Conservation (phyloP, 2,329 filamentous ascomycete species). For the Cladosporium halotolerans region DNA sequence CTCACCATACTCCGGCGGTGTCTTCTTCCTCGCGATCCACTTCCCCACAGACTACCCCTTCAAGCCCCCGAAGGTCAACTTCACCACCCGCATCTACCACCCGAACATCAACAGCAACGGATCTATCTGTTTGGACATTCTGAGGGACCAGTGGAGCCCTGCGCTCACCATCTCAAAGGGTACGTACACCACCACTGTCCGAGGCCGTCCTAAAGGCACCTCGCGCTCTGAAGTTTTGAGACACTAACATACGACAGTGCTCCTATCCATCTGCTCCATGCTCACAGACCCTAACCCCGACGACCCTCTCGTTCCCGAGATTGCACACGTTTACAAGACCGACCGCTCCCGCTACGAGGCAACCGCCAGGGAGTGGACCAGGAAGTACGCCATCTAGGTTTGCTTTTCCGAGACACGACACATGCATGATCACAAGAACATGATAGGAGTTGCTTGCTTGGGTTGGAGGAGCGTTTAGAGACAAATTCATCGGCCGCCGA, state of each 20-base stretch:
- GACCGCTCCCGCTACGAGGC: slow-evolving; percentile 93
- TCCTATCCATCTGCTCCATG: slow-evolving; percentile 99
- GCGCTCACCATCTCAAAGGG: slow-evolving; percentile 98
- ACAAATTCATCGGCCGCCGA: neutral
- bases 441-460: slow-evolving; percentile 5
- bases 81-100: slow-evolving; percentile 99
- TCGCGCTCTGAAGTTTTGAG: neutral
- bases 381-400: slow-evolving; percentile 89
- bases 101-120: slow-evolving; percentile 99
- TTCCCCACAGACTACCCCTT: slow-evolving; percentile 99
- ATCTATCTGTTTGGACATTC: slow-evolving; percentile 96
- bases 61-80: slow-evolving; percentile 99
- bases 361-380: slow-evolving; percentile 95
- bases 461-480: slow-evolving; percentile 1
- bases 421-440: slow-evolving; percentile 8
- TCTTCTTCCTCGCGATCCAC: slow-evolving; percentile 98
- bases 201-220: neutral
- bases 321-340: slow-evolving; percentile 99
- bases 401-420: slow-evolving; percentile 7
- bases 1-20: slow-evolving; percentile 94
- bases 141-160: slow-evolving; percentile 98
- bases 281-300: slow-evolving; percentile 98
- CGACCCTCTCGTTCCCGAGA: slow-evolving; percentile 96
- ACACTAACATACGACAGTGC: slow-evolving; percentile 50
- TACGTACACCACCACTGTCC: slow-evolving; percentile 36